These are phyloP conservation scores for Pseudopediastrum boryanum DNA, from an alignment of 139 green algal genomes.

Conservation along the genomic window DNA sequence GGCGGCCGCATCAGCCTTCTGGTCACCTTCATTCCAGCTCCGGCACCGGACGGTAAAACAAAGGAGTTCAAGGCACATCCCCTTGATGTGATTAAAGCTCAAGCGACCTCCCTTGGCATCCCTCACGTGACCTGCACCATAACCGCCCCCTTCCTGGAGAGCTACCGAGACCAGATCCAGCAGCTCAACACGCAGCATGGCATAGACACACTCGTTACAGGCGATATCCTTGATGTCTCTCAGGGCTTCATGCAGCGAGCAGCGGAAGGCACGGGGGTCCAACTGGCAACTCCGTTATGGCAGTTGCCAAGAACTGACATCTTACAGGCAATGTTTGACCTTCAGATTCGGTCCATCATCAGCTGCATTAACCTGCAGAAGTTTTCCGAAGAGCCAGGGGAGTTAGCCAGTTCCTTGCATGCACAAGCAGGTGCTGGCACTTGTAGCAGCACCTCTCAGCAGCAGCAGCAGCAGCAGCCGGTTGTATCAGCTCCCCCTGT, in stretches of 20 bases:
- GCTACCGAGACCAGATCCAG: not conserved
- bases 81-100: constrained; percentile 6
- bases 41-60: not conserved
- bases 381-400: not conserved
- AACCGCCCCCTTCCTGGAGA: not conserved
- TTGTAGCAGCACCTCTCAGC: not conserved
- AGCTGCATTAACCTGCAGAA: constrained; percentile 22
- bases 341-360: not conserved
- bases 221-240: constrained; percentile 25
- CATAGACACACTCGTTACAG: constrained; percentile 14
- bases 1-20: not conserved
- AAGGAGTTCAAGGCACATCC: constrained; percentile 29
- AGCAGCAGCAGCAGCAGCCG: too few species aligned
- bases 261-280: constrained; percentile 5
- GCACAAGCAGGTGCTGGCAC: too few species aligned
- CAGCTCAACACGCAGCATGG: constrained; percentile 4
- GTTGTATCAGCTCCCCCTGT: too few species aligned
- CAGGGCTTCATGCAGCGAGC: constrained; percentile 10
- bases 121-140: not conserved
- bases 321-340: not conserved
- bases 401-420: not conserved
- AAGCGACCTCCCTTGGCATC: not conserved
- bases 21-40: constrained; percentile 15
- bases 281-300: constrained; percentile 16
- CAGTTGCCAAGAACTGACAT: not conserved